Evolutionary conservation across 2,329 filamentous ascomycete genomes (phyloP).

Genomic region (Rasamsonia emersonii): DNA sequence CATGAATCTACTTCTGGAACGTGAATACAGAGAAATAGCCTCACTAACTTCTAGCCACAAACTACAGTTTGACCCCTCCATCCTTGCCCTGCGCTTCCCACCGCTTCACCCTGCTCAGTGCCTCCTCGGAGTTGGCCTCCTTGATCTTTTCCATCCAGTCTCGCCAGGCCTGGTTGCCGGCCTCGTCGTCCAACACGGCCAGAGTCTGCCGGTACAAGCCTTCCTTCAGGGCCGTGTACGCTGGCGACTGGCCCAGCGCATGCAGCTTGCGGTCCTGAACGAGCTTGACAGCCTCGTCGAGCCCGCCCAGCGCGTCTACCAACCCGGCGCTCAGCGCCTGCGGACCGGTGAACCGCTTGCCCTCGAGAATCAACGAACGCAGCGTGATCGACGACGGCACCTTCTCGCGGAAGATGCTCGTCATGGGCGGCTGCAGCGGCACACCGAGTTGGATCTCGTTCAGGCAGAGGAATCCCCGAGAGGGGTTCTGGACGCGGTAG

Average conservation of each 20-base stretch:
- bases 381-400: conserved; percentile 43
- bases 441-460: conserved; percentile 77
- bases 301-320: conserved; percentile 58
- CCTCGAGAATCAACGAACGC: conserved; percentile 63
- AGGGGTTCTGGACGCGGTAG: conserved; percentile 67
- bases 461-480: conserved; percentile 65
- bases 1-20: too few relatives aligned
- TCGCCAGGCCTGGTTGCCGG: conserved; percentile 35
- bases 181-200: conserved; percentile 46
- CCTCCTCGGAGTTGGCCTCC: conserved; percentile 30
- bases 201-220: conserved; percentile 67
- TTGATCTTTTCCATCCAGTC: conserved; percentile 44
- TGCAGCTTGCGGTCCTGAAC: conserved; percentile 52
- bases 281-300: conserved; percentile 55
- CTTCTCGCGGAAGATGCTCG: conserved; percentile 65
- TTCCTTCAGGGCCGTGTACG: conserved; percentile 63
- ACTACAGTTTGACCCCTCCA: conserved; percentile 34
- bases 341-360: conserved; percentile 54
- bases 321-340: conserved; percentile 59
- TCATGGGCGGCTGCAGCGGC: conserved; percentile 66
- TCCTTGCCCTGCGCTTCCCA: conserved; percentile 45
- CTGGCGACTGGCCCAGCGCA: conserved; percentile 54
- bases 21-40: too few relatives aligned
- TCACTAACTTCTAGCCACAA: not conserved
- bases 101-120: conserved; percentile 41